Evolutionary conservation across 495 filamentous ascomycete species (phyloP), one percentile per base, ranked within the genome.

Genomic region (Lasiosphaeria ovina): DNA sequence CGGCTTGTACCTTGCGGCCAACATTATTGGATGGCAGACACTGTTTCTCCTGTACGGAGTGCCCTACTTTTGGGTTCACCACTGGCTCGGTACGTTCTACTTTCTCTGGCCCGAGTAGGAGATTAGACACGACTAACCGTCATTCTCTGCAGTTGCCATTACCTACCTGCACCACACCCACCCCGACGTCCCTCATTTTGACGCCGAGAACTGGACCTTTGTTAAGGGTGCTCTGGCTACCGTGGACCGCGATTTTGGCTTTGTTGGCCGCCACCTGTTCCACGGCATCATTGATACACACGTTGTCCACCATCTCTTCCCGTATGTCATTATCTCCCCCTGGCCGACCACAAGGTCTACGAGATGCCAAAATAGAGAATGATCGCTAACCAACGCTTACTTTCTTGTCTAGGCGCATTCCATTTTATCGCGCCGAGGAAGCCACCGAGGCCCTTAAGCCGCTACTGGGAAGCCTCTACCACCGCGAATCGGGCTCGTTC

Each of bases 51-150:
- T 94, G 92, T 98, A 98, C 72, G 83, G 87, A 66, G 70, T 92
- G 59, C 93, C 95, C 7, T 98, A 97, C 74, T 79, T 97, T 58
- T 97, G 93, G 93, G 94, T 98, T 35, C 94, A 98, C 80, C 93
- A 98, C 85, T 98, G 94, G 88, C 81, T 91, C 51, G 86, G 86
- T 88, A 84, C 74, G 85, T 78, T 48, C 6, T 35, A 17, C 17
- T 54, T 32, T 44, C 35, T 24, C 24, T 47, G 12, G 14, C 7
- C 4, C 6, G 31, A 2, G 2, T 35, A 35, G 5, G 12, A 40
- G 10, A 42, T 31, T 35, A 14, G n/a, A n/a, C 38, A 12, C 31
- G 31, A 6, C 54, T 83, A 59, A 76, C 69, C n/a, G 0, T 36
- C 10, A 6, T 16, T 50, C 9, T 36, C 57, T 59, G 6, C 58